phyloP scores from a whole-genome alignment of 805 yeast species.

The Pichia ethanolica region DNA sequence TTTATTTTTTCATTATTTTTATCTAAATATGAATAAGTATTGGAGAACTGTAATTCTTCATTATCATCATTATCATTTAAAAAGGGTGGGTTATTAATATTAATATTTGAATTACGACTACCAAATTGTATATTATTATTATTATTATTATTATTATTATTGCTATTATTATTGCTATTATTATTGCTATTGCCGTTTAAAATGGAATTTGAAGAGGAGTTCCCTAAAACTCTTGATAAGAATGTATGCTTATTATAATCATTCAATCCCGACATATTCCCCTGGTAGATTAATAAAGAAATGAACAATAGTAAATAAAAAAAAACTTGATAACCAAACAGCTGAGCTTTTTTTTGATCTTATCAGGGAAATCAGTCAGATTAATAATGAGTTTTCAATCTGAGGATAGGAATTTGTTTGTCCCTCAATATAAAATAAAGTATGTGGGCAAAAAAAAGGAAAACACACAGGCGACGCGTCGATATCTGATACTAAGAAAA shows the following conservation, averaged over 20 bases:
- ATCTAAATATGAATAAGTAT: slow-evolving; percentile 15
- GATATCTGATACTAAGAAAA: too few relatives aligned
- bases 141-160: slow-evolving; percentile 7
- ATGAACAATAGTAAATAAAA: too few relatives aligned
- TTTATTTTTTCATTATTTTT: slow-evolving; percentile 8
- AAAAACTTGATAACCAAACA: background rate
- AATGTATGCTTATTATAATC: slow-evolving; percentile 41
- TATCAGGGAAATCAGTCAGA: too few relatives aligned
- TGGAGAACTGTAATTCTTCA: slow-evolving; percentile 20
- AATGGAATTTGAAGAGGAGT: background rate
- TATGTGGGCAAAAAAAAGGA: too few relatives aligned
- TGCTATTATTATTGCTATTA: background rate
- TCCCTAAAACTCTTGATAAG: slow-evolving; percentile 47
- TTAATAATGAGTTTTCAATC: too few relatives aligned
- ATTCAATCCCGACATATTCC: background rate
- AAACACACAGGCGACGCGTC: too few relatives aligned
- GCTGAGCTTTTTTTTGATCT: too few relatives aligned
- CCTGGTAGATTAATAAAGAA: too few relatives aligned
- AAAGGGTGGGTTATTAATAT: slow-evolving; percentile 20
- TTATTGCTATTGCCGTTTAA: background rate
- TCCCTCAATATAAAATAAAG: too few relatives aligned
- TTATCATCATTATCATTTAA: slow-evolving; percentile 23
- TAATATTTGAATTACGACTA: slow-evolving; percentile 10
- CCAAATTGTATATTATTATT: slow-evolving; percentile 16
- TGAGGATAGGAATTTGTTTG: too few relatives aligned